Conservation (phyloP, 2,329 filamentous ascomycete species). For the Aspergillus awamori region DNA sequence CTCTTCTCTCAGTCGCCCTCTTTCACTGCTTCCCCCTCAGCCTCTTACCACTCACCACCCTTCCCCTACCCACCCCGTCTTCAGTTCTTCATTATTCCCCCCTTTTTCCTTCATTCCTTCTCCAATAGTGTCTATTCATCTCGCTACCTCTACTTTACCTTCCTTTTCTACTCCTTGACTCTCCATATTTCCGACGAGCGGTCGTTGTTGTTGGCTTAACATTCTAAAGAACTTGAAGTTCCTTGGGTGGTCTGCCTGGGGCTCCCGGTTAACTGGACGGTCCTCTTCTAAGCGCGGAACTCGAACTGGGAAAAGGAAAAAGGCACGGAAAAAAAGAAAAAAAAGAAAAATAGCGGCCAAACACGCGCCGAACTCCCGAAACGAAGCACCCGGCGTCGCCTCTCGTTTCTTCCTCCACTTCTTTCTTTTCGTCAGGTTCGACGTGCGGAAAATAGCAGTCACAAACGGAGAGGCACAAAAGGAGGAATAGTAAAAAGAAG, state of each 20-base stretch:
- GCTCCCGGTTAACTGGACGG: conserved; percentile 3
- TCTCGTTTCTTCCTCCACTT: conserved; percentile 35
- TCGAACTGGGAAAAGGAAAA: conserved; percentile 8
- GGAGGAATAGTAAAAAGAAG: conserved; percentile 15
- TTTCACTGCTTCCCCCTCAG: conserved; percentile 22
- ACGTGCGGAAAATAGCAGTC: conserved; percentile 25
- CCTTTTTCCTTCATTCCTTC: conserved; percentile 9
- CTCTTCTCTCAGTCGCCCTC: conserved; percentile 22
- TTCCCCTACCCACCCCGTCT: conserved; percentile 20
- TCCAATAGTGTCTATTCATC: conserved; percentile 9
- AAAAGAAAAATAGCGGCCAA: conserved; percentile 19
- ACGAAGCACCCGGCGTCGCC: conserved; percentile 19
- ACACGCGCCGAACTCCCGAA: conserved; percentile 26
- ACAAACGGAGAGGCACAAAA: conserved; percentile 21
- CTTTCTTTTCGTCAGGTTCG: conserved; percentile 26
- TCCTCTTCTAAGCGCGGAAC: conserved; percentile 10
- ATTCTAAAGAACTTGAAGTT: conserved; percentile 4
- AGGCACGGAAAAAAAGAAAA: conserved; percentile 17
- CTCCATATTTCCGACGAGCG: conserved; percentile 9
- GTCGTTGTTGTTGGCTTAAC: conserved; percentile 2
- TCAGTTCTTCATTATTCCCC: conserved; percentile 33
- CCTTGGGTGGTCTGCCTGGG: conserved; percentile 11
- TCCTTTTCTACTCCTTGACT: conserved; percentile 15
- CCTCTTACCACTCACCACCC: conserved; percentile 23
- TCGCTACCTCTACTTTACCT: conserved; percentile 5